A percentile compares a stretch with the other conserved stretches of the same genome.
Conservation (phyloP, 179 eudicot species). For the Amaranthus tricolor region DNA sequence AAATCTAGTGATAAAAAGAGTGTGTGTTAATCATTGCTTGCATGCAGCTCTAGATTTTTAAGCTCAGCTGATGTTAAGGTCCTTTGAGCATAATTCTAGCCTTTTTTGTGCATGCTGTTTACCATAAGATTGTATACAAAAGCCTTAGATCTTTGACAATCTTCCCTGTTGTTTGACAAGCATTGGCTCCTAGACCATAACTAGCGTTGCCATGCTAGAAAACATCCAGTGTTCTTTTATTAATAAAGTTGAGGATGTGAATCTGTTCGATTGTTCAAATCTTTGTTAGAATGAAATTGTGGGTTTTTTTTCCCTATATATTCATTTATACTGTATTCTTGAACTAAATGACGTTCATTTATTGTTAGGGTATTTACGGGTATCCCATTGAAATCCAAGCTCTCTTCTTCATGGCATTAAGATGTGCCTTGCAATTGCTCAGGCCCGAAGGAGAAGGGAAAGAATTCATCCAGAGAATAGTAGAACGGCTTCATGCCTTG, state of each 20-base stretch:
- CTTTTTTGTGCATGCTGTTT: background rate
- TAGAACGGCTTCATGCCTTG: conserved; percentile 72
- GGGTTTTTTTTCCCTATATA: background rate
- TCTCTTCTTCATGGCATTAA: conserved; percentile 80
- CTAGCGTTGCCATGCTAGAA: too few relatives aligned
- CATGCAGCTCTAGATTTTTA: background rate
- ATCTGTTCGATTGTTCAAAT: background rate
- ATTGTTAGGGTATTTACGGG: conserved; percentile 68
- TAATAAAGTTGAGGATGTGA: background rate
- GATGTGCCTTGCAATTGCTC: conserved; percentile 68
- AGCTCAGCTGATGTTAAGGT: background rate
- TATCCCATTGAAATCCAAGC: conserved; percentile 92
- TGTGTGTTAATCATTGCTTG: too few relatives aligned
- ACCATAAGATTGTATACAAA: background rate
- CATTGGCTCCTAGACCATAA: too few relatives aligned
- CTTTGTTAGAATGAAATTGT: background rate
- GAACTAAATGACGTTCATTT: background rate
- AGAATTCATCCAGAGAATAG: conserved; percentile 47
- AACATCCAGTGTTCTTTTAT: background rate
- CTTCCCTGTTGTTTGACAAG: background rate
- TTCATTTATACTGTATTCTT: too few relatives aligned
- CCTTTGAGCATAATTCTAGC: background rate
- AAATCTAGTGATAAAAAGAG: too few relatives aligned
- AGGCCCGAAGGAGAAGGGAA: conserved; percentile 69
- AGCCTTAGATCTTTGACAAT: background rate